Conservation (phyloP, 2,329 filamentous ascomycete species). For the Exophiala alcalophila region DNA sequence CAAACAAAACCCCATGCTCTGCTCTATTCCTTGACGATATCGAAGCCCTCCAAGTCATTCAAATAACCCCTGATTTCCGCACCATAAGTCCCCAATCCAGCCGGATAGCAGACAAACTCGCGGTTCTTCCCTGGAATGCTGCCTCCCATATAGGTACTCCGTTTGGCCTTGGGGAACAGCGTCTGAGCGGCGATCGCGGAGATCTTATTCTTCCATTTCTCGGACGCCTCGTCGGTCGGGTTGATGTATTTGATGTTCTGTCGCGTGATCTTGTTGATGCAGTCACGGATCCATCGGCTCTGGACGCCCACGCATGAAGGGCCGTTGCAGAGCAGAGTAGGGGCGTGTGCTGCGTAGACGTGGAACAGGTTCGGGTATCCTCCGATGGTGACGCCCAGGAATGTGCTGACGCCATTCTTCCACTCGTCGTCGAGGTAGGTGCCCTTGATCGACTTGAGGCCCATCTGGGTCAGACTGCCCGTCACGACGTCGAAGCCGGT, state of each 20-base stretch:
- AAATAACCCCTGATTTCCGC: constrained; percentile 27
- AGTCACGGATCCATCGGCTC: constrained; percentile 51
- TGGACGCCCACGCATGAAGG: constrained; percentile 56
- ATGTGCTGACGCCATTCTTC: constrained; percentile 37
- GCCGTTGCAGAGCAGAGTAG: constrained; percentile 56
- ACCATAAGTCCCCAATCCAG: constrained; percentile 30
- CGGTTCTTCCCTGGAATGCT: constrained; percentile 54
- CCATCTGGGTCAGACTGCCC: too few species aligned
- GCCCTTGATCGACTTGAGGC: too few species aligned
- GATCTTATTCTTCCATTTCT: constrained; percentile 51
- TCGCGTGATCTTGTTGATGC: constrained; percentile 49
- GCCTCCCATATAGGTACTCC: constrained; percentile 54
- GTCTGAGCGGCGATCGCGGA: constrained; percentile 33
- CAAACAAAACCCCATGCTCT: too few species aligned
- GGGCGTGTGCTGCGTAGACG: constrained; percentile 55
- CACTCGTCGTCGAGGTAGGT: constrained; percentile 20
- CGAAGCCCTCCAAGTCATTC: constrained; percentile 26
- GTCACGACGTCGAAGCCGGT: too few species aligned
- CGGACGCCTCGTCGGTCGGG: constrained; percentile 45
- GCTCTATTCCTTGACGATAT: constrained; percentile 25
- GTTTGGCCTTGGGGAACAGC: constrained; percentile 52
- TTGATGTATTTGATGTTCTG: constrained; percentile 52
- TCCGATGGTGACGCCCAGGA: constrained; percentile 41
- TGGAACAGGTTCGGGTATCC: constrained; percentile 52
- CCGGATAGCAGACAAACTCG: constrained; percentile 50